Evolutionary conservation across 306 rosid species (phyloP).

Genomic region (Benincasa hispida): DNA sequence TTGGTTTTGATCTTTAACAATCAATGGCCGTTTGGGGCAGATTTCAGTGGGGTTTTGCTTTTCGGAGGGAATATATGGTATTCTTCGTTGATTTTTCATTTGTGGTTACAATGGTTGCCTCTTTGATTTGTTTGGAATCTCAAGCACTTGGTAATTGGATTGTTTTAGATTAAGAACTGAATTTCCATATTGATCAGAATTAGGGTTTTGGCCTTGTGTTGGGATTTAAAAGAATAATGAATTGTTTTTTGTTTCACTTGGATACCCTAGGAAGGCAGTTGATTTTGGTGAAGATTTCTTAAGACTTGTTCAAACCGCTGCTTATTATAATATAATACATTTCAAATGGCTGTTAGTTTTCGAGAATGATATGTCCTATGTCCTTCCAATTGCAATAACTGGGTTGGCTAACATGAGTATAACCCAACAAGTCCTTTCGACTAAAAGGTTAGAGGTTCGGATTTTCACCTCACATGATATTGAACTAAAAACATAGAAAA

Average conservation of each 20-base stretch:
- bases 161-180: background rate
- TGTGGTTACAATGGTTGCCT: background rate
- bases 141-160: background rate
- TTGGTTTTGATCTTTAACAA: background rate
- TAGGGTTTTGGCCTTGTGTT: background rate
- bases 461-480: background rate
- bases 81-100: background rate
- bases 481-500: background rate
- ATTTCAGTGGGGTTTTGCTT: background rate
- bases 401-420: background rate
- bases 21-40: background rate
- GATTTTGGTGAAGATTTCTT: too few relatives aligned
- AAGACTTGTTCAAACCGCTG: background rate
- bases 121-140: background rate
- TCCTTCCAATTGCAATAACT: background rate
- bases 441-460: too few relatives aligned
- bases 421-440: background rate
- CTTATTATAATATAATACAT: background rate
- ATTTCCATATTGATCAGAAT: background rate
- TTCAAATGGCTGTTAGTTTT: background rate
- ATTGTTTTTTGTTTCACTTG: background rate
- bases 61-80: background rate
- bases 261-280: background rate
- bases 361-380: background rate
- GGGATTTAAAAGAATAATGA: background rate